Conservation (phyloP, 768 basidiomycete genomes). For the Xanthoconium stramineum region DNA sequence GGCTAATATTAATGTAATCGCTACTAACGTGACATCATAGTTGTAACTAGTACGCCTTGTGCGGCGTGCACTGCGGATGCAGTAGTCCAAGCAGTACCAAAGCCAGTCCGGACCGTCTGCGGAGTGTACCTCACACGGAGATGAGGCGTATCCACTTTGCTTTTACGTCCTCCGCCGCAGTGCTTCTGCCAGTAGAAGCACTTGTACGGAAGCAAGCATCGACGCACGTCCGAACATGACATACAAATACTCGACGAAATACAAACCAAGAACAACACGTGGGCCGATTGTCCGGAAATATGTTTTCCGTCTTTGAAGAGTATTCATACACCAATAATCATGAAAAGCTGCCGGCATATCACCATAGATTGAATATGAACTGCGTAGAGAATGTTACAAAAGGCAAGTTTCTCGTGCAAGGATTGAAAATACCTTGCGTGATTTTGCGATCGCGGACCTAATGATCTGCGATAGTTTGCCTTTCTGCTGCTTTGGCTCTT, state of each 20-base stretch:
- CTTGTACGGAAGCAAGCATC: constrained; percentile 4
- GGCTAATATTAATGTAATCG: constrained; percentile 27
- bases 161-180: constrained; percentile 5
- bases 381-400: constrained; percentile 18
- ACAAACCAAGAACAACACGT: constrained; percentile 15
- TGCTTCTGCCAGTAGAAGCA: constrained; percentile 8
- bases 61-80: constrained; percentile 16
- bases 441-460: constrained; percentile 20
- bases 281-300: constrained; percentile 11
- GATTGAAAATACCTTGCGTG: constrained; percentile 21
- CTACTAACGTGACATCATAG: constrained; percentile 29
- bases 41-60: constrained; percentile 19
- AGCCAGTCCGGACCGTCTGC: constrained; percentile 5
- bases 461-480: constrained; percentile 19
- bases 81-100: constrained; percentile 22
- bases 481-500: constrained; percentile 7
- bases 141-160: constrained; percentile 7
- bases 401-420: constrained; percentile 15
- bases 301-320: not conserved
- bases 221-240: constrained; percentile 9
- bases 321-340: not conserved
- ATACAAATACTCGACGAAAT: constrained; percentile 24
- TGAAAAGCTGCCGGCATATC: constrained; percentile 4
- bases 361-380: constrained; percentile 24
- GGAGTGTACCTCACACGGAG: constrained; percentile 4